These are phyloP conservation scores for Aspergillus felis DNA, from an alignment of 2,329 filamentous ascomycete genomes.

Conservation along the genomic window DNA sequence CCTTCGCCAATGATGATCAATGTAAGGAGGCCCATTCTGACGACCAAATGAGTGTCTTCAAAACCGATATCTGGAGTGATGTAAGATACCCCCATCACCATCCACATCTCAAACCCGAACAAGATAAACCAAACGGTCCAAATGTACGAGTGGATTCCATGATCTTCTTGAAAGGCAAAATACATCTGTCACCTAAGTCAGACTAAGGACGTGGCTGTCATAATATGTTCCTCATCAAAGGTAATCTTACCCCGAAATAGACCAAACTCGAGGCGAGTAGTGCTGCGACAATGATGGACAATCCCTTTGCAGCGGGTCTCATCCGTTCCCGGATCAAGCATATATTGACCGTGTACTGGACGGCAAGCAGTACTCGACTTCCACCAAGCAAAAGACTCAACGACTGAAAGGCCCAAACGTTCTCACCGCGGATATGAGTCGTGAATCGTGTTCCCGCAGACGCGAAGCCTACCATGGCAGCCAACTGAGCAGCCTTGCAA, in stretches of 20 bases:
- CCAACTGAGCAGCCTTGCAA: conserved; percentile 58
- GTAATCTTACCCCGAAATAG: conserved; percentile 25
- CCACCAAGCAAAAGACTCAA: conserved; percentile 45
- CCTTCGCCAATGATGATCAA: conserved; percentile 65
- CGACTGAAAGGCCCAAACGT: conserved; percentile 43
- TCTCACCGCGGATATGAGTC: conserved; percentile 36
- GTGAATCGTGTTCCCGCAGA: conserved; percentile 52
- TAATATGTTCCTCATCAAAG: neutral
- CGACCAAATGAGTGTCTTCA: conserved; percentile 59
- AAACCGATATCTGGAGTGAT: conserved; percentile 57
- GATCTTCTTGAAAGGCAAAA: conserved; percentile 26
- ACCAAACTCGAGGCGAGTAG: conserved; percentile 25
- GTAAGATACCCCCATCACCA: conserved; percentile 52
- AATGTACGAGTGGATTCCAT: conserved; percentile 24
- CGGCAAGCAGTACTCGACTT: conserved; percentile 51
- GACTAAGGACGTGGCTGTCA: neutral
- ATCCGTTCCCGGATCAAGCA: conserved; percentile 25
- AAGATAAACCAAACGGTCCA: conserved; percentile 56
- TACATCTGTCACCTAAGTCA: conserved; percentile 26
- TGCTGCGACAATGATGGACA: conserved; percentile 26
- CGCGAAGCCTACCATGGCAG: conserved; percentile 62
- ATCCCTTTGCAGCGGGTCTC: conserved; percentile 22
- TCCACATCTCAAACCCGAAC: conserved; percentile 50
- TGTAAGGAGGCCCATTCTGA: conserved; percentile 61
- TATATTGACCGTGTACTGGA: conserved; percentile 50